Base-by-base conservation (phyloP, 2,329 filamentous ascomycete genomes). In the Cryphonectria carpinicola region DNA sequence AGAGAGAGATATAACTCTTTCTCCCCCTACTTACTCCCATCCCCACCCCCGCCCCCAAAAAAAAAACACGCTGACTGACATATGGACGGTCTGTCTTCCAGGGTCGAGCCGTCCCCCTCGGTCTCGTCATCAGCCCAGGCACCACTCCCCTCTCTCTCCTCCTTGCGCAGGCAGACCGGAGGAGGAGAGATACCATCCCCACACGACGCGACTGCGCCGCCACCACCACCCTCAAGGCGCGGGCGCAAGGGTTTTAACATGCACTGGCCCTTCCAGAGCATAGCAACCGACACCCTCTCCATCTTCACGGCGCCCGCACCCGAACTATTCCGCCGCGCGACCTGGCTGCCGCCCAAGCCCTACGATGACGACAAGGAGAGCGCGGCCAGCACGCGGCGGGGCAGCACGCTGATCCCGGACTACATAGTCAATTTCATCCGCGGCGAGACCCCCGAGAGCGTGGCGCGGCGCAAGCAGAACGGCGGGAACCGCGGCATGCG, bases 341-440 rank as follows among this genome's bases (percentile, higher is more conserved):
- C 77, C 10, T 78, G 76, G 76, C 75, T 77, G 65, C 76, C 73
- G 13, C 73, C 46, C 1, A 41, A 61, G 14, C 17, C 32, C 39
- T 19, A 25, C 60, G 62, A 61, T 49, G 28, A 43, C 35, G 72
- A 75, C 28, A 74, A 72, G n/a, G 74, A 70, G 65, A 66, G 68
- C 17, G 66, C 60, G 11, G 73, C 72, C 11, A 66, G 73, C 39
- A 39, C 35, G 3, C 62, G 71, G 46, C 71, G 73, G 64, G 80
- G 83, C 69, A 80, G 79, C 69, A 82, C 84, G 68, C 80, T 87
- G 43, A 82, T 88, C 22, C 86, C 86, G 11, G 86, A 88, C 77
- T 88, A 88, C 73, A 83, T 88, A 56, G 80, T 86, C 72, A 84
- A 87, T 76, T 88, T 85, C 75, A 81, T 88, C 72, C 83, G 85